Base-by-base conservation (phyloP, 1,139 yeast genomes). In the Yamadazyma blattariae region DNA sequence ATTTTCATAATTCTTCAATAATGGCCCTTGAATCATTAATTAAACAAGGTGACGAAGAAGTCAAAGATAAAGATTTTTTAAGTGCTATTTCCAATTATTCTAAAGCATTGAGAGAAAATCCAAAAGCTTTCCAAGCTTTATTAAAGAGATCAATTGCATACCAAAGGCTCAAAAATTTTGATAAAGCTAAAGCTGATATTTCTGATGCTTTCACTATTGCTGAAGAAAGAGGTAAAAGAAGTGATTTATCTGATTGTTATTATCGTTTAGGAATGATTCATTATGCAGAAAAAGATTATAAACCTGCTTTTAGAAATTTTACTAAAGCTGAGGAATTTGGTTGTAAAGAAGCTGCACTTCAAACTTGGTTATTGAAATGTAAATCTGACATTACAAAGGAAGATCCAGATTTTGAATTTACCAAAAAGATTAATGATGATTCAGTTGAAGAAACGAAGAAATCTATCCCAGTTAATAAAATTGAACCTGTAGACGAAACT, bases 141-240 rank as follows among this genome's bases (percentile, higher is more conserved):
- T 42, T 77, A n/a, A 74, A 78, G 43, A 62, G 80, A 52, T 63
- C 89, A 5, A 74, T 69, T 21, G 77, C 80, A 1, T 63, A 73
- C 40, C 80, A 77, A 41, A 74, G 85, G 44, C 51, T 72, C 40
- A 72, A 67, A 46, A 62, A 71, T 44, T 61, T 57, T 51, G 72
- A 73, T 23, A 58, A 62, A 25, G 79, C 92, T 32, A 56, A 75
- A 35, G 59, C 61, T 3, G 79, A 75, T 42, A 66, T 86, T 15
- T 67, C 74, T 8, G 54, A 58, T 18, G 92, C 94, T 0, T 66
- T 79, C 26, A 54, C 60, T 1, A 50, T 75, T 20, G 89, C 94
- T 0, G 57, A 61, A 26, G 59, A 56, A 5, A 58, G 76, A 30
- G 82, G 81, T 0, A 74, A 67, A 36, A 61, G 80, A 39, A 61